phyloP scores from a whole-genome alignment of 179 eudicot genomes.

The Pouteria campechiana region DNA sequence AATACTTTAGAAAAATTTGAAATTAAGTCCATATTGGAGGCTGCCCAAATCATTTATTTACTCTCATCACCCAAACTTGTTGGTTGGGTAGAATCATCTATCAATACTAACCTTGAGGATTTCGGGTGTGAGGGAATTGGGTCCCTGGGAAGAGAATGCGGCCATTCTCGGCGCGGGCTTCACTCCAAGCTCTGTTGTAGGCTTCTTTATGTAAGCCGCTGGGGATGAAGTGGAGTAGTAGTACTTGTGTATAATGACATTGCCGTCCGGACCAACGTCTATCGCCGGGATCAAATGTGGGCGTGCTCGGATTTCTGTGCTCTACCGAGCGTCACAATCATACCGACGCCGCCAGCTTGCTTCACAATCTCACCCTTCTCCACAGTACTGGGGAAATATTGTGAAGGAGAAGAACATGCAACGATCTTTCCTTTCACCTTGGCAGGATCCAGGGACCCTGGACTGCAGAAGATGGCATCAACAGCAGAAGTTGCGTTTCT shows the following conservation, averaged over 20 bases:
- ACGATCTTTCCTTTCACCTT: conserved; percentile 67
- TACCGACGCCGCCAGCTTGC: conserved; percentile 75
- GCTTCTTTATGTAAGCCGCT: conserved; percentile 43
- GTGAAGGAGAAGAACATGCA: conserved; percentile 58
- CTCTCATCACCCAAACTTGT: no score
- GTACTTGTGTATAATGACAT: conserved; percentile 36
- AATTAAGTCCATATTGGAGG: no score
- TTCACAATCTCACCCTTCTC: conserved; percentile 74
- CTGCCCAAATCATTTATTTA: no score
- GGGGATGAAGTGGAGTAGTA: conserved; percentile 43
- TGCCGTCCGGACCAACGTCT: conserved; percentile 34
- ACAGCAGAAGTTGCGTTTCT: conserved; percentile 44
- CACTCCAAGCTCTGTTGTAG: conserved; percentile 29
- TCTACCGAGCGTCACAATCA: conserved; percentile 43
- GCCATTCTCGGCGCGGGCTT: conserved; percentile 89
- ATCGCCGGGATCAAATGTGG: conserved; percentile 81
- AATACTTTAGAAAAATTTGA: no score
- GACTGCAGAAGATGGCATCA: no score
- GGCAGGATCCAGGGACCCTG: conserved; percentile 48
- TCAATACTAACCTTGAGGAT: conserved; percentile 53
- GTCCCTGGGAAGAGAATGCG: conserved; percentile 73
- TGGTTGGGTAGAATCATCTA: neutral
- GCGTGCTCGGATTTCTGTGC: conserved; percentile 41
- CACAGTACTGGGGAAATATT: conserved; percentile 62
- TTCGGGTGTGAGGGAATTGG: conserved; percentile 54